phyloP scores from a whole-genome alignment of 164 flowering plant genomes.

The Macadamia tetraphylla region DNA sequence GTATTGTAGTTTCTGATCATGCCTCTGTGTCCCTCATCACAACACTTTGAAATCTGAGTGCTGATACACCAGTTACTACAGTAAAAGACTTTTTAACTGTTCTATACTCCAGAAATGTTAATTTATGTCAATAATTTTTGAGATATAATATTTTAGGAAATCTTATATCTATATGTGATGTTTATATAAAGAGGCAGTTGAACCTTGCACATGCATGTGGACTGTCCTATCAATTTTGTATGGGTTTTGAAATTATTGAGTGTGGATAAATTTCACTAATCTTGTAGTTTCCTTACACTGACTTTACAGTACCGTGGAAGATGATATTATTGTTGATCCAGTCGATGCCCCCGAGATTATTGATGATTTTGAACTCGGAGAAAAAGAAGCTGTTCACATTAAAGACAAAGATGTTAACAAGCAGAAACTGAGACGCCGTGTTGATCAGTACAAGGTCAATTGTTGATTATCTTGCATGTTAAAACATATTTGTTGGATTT shows the following conservation, averaged over 20 bases:
- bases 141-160: no score
- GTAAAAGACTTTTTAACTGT: no score
- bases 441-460: slow-evolving; percentile 71
- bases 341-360: slow-evolving; percentile 77
- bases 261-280: slow-evolving; percentile 8
- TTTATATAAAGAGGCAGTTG: not conserved
- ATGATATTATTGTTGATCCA: slow-evolving; percentile 80
- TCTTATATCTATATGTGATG: not conserved
- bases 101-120: no score
- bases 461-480: not conserved
- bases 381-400: slow-evolving; percentile 81
- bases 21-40: no score
- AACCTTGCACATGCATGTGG: not conserved
- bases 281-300: slow-evolving; percentile 14
- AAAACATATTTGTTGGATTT: no score
- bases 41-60: no score
- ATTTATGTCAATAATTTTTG: no score
- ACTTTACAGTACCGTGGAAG: slow-evolving; percentile 77
- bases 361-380: slow-evolving; percentile 92
- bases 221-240: not conserved
- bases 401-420: slow-evolving; percentile 86
- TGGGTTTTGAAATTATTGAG: slow-evolving; percentile 4
- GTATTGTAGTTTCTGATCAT: no score
- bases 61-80: no score
- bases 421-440: slow-evolving; percentile 76